phyloP scores from a whole-genome alignment of 345 rosid species.

The Trapa incisa region DNA sequence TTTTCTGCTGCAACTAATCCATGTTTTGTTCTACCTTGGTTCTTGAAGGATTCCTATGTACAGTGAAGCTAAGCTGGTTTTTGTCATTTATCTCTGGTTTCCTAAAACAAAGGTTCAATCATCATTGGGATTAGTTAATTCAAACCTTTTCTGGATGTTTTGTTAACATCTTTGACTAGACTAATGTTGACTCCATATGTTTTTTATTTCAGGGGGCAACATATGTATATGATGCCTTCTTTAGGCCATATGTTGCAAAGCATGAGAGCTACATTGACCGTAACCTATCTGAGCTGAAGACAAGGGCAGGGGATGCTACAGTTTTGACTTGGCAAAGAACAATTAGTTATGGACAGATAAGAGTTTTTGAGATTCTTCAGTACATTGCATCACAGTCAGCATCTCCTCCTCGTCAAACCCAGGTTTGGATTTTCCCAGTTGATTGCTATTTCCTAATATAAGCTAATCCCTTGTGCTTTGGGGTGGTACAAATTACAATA shows the following conservation, averaged over 20 bases:
- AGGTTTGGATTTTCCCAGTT: constrained; percentile 29
- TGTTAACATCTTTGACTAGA: not conserved
- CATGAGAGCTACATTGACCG: constrained; percentile 68
- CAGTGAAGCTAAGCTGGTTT: constrained; percentile 69
- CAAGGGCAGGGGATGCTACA: constrained; percentile 39
- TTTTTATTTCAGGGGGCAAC: constrained; percentile 37
- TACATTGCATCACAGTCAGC: constrained; percentile 48
- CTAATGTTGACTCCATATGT: not conserved
- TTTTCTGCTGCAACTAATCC: not conserved
- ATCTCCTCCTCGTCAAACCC: constrained; percentile 19
- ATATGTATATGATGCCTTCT: constrained; percentile 45
- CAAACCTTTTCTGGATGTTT: not conserved
- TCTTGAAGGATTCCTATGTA: constrained; percentile 70
- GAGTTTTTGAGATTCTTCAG: constrained; percentile 42
- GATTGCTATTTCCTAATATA: not conserved
- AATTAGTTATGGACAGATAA: constrained; percentile 41
- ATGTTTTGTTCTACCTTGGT: constrained; percentile 7
- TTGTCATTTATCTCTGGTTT: constrained; percentile 65
- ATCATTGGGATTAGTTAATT: not conserved
- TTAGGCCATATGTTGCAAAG: constrained; percentile 40
- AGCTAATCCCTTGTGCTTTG: not conserved
- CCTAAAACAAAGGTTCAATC: constrained; percentile 55
- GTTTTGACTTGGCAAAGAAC: constrained; percentile 49
- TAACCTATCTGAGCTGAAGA: constrained; percentile 43
- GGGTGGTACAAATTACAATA: not conserved